Conservation (phyloP, 768 basidiomycete genomes). For the Tylopilus subfusipes region DNA sequence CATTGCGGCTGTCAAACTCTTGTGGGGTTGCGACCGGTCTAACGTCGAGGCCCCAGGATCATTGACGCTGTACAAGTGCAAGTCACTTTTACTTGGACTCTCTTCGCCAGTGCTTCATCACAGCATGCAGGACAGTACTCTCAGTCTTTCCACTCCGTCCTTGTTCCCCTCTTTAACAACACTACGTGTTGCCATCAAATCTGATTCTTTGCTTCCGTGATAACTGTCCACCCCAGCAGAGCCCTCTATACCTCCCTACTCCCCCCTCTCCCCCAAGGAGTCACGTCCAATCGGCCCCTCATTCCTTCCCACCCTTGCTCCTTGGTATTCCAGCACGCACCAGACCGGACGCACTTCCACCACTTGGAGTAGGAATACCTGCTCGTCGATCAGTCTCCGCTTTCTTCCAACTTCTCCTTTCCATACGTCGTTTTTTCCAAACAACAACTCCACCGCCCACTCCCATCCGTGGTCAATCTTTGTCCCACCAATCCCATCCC, state of each 20-base stretch:
- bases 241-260: constrained; percentile 1
- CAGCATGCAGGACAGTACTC: background rate
- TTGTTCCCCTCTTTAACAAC: background rate
- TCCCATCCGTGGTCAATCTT: constrained; percentile 33
- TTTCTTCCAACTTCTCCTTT: constrained; percentile 33
- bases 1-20: constrained; percentile 7
- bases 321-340: constrained; percentile 23
- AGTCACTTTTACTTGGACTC: background rate
- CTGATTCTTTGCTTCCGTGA: background rate
- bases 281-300: constrained; percentile 28
- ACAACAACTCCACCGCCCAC: constrained; percentile 12
- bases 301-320: constrained; percentile 13
- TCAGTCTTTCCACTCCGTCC: background rate
- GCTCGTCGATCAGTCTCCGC: constrained; percentile 24
- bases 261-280: constrained; percentile 23
- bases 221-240: background rate
- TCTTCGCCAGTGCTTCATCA: constrained; percentile 1
- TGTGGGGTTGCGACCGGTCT: constrained; percentile 5
- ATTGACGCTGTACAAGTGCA: background rate
- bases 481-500: constrained; percentile 25
- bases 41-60: constrained; percentile 1
- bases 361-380: constrained; percentile 23
- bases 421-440: constrained; percentile 21
- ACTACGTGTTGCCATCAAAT: background rate
- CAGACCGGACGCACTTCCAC: constrained; percentile 20